Conservation (phyloP, 306 rosid species). For the Hippophae rhamnoides region DNA sequence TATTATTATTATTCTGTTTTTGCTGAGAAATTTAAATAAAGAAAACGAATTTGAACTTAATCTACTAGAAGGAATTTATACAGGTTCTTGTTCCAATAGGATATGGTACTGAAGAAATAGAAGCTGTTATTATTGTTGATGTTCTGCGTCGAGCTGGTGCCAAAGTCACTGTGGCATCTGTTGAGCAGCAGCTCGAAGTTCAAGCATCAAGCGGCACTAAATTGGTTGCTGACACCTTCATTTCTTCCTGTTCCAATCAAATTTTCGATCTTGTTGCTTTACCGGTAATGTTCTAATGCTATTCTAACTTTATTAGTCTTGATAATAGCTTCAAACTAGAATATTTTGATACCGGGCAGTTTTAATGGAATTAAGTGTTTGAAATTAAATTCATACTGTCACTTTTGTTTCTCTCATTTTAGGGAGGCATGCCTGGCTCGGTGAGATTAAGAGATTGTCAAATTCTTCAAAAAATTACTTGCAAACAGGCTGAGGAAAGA, state of each 20-base stretch:
- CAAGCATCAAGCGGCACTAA: constrained; percentile 67
- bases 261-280: constrained; percentile 76
- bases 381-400: neutral
- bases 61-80: neutral
- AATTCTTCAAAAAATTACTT: constrained; percentile 49
- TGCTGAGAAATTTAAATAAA: neutral
- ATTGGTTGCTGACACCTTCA: constrained; percentile 69
- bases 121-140: constrained; percentile 70
- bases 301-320: neutral
- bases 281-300: constrained; percentile 46
- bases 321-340: neutral
- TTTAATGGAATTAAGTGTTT: neutral
- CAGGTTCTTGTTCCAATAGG: constrained; percentile 87
- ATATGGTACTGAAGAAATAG: constrained; percentile 92
- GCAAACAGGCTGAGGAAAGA: constrained; percentile 71
- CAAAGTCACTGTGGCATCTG: constrained; percentile 81
- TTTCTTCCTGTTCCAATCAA: constrained; percentile 50
- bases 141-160: constrained; percentile 96
- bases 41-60: neutral
- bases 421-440: constrained; percentile 99
- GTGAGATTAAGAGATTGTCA: constrained; percentile 76
- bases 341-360: neutral
- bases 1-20: neutral
- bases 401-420: constrained; percentile 1
- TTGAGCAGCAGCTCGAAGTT: constrained; percentile 66